Evolutionary conservation across 768 basidiomycete genomes (phyloP).

Genomic region (Dendrothele bispora): DNA sequence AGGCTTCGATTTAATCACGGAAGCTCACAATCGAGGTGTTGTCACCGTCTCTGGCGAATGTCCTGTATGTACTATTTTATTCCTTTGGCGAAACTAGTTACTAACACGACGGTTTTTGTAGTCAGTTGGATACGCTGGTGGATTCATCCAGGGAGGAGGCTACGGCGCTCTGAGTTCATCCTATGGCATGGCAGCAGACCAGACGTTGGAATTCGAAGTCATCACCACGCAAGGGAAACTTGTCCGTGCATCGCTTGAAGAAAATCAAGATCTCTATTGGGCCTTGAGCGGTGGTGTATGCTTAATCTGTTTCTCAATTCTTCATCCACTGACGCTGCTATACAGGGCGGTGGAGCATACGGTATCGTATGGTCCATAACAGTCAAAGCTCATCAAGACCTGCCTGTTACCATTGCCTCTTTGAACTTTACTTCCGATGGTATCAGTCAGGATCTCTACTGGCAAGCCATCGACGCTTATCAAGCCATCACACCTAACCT

Average conservation of each 20-base stretch:
- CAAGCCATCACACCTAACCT: not conserved
- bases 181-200: slow-evolving; percentile 20
- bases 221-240: slow-evolving; percentile 38
- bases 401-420: slow-evolving; percentile 1
- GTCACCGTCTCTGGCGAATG: slow-evolving; percentile 12
- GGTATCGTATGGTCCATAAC: slow-evolving; percentile 6
- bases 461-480: slow-evolving; percentile 7
- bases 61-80: slow-evolving; percentile 2
- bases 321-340: not conserved
- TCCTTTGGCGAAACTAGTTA: not conserved
- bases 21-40: slow-evolving; percentile 11
- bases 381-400: slow-evolving; percentile 7
- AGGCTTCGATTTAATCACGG: slow-evolving; percentile 7
- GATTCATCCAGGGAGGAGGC: slow-evolving; percentile 30
- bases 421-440: slow-evolving; percentile 1
- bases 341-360: slow-evolving; percentile 8
- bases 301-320: not conserved
- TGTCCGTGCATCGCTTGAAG: slow-evolving; percentile 26
- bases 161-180: slow-evolving; percentile 16
- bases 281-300: slow-evolving; percentile 32
- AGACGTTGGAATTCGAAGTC: slow-evolving; percentile 33
- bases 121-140: slow-evolving; percentile 37
- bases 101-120: not conserved
- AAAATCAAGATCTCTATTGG: slow-evolving; percentile 40
- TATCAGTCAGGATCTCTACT: slow-evolving; percentile 3